Evolutionary conservation across 2,329 filamentous ascomycete genomes (phyloP).

Genomic region (Mycosphaerelloides madeirae): DNA sequence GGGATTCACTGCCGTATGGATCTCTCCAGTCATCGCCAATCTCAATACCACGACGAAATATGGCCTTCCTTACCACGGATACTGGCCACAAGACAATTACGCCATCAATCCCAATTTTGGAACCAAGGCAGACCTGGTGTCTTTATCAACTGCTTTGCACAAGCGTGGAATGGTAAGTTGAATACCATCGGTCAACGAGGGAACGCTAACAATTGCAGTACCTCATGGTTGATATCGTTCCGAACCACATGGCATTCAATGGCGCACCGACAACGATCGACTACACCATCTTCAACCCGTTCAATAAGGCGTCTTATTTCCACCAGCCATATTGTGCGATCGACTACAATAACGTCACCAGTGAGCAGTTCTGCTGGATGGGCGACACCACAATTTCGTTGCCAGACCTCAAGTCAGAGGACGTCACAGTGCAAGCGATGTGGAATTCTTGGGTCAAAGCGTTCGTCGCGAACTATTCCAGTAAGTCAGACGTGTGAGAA

Average conservation of each 20-base stretch:
- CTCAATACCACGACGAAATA: conserved; percentile 34
- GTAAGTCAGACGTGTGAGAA: too few relatives aligned
- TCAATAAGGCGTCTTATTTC: conserved; percentile 37
- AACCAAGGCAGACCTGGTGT: conserved; percentile 40
- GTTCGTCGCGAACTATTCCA: conserved; percentile 57
- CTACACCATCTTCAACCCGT: conserved; percentile 35
- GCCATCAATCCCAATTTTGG: conserved; percentile 45
- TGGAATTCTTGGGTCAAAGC: conserved; percentile 55
- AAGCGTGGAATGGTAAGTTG: conserved; percentile 45
- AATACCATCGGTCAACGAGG: too few relatives aligned
- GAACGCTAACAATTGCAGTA: too few relatives aligned
- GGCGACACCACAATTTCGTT: conserved; percentile 51
- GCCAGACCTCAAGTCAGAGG: conserved; percentile 57
- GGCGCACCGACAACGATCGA: conserved; percentile 24
- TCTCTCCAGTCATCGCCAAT: conserved; percentile 40
- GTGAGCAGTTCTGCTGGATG: conserved; percentile 47
- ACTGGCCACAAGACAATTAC: conserved; percentile 18
- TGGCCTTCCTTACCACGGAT: conserved; percentile 43
- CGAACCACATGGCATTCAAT: conserved; percentile 40
- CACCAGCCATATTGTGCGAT: conserved; percentile 51
- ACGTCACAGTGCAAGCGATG: conserved; percentile 43
- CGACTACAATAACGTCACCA: conserved; percentile 48
- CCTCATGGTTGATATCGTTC: conserved; percentile 47
- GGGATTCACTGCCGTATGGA: conserved; percentile 43
- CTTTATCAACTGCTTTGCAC: conserved; percentile 42